Evolutionary conservation across 1,284 basidiomycete species (phyloP).

Genomic region (Irpex sp.): DNA sequence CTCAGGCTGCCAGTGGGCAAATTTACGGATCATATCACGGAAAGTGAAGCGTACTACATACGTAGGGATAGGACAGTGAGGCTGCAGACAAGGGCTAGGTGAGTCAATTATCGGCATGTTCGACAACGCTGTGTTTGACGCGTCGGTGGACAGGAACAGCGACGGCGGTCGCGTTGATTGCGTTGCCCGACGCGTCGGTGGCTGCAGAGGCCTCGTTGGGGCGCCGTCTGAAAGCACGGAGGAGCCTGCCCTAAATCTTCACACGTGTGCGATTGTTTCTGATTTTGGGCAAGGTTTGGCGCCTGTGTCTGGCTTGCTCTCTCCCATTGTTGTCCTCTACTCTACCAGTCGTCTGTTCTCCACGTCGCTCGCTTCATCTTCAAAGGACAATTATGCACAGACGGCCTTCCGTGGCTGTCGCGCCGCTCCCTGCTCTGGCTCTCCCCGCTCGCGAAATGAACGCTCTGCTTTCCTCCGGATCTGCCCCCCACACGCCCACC

Average conservation of each 20-base stretch:
- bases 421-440: constrained; percentile 33
- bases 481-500: constrained; percentile 36
- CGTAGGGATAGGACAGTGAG: no score
- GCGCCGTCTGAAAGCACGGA: constrained; percentile 14
- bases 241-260: constrained; percentile 27
- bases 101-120: not conserved
- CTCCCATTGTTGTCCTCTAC: constrained; percentile 27
- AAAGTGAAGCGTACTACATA: not conserved
- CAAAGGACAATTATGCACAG: constrained; percentile 30
- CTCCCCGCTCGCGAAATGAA: constrained; percentile 30
- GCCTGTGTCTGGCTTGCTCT: constrained; percentile 17
- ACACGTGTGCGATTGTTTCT: constrained; percentile 24
- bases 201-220: not conserved
- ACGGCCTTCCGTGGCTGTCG: constrained; percentile 27
- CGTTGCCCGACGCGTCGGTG: constrained; percentile 8
- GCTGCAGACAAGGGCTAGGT: not conserved
- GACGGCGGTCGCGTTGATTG: not conserved
- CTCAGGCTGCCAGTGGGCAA: not conserved
- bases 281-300: constrained; percentile 16
- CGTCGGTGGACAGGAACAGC: not conserved
- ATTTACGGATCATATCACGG: not conserved
- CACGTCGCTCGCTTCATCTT: constrained; percentile 26
- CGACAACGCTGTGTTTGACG: not conserved
- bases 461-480: constrained; percentile 27
- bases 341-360: constrained; percentile 23